Evolutionary conservation across 108 stramenopile genomes (phyloP), one percentile per base, ranked within the genome.

Genomic region (Cyclostephanos invisitatus): DNA sequence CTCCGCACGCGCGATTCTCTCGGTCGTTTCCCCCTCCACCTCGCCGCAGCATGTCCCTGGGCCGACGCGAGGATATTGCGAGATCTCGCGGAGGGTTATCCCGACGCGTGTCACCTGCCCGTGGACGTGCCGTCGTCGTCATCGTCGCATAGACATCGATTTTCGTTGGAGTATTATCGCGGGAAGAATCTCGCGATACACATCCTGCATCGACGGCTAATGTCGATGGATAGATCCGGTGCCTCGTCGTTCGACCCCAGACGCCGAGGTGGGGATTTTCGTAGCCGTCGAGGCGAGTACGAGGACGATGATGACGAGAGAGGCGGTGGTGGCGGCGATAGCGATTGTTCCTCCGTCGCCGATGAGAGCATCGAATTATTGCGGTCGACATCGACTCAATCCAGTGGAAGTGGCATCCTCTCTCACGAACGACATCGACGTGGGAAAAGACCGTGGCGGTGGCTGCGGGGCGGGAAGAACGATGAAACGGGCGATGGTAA

Each of bases 21-120:
- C 28, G 61, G 76, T 5, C 36, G 77, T 27, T 32, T 82, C 15
- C 81, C 81, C 18, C 50, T 82, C 3, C 81, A 82, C 55, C 6
- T 42, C 20, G 81, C 81, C 36, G 72, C 73, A 10, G 58, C 28
- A 1, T 66, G 73, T 49, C 29, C 47, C 24, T 73, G 73, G 57
- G 73, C 37, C 22, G 24, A 66, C 35, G 77, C 61, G 54, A 12
- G 28, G 20, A 70, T 74, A n/a, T 14, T 82, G 6, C 35, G 77
- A 50, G 29, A 55, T 15, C 27, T 82, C 0, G 73, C 74, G 9
- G 37, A 42, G 11, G 65, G 59, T 3, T 82, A 32, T 27, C 73
- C 66, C 36, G 46, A 63, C 4, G 80, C 80, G 21, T 49, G 64
- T 20, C 66, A 64, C 42, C 47, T 56, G 29, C 73, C 73, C 8